Percentiles rank a stretch among this genome's conserved stretches.
These are phyloP conservation scores for Linaria vulgaris DNA, from an alignment of 257 asterid species.

Conservation along the genomic window DNA sequence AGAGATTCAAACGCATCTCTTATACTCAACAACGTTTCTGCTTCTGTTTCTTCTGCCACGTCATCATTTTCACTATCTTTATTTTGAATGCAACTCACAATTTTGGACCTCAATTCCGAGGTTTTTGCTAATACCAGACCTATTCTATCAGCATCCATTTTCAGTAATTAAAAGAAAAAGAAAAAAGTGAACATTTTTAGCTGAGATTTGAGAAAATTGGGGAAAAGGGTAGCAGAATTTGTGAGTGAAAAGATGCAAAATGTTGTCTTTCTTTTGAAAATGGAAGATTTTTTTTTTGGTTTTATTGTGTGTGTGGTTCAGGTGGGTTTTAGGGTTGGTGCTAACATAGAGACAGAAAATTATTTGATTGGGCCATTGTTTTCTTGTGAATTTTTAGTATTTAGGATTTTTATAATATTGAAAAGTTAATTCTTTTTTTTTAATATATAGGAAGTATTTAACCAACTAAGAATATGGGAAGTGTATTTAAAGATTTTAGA, in stretches of 20 bases:
- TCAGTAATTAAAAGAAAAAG: no score
- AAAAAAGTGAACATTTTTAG: no score
- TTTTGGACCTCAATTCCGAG: conserved; percentile 51
- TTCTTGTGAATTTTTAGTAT: background rate
- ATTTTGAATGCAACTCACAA: conserved; percentile 39
- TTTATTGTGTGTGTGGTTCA: conserved; percentile 6
- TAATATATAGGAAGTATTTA: no score
- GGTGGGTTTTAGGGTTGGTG: background rate
- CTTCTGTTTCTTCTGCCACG: conserved; percentile 34
- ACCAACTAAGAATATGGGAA: no score
- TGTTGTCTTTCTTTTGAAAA: conserved; percentile 14
- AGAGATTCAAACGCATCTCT: conserved; percentile 84
- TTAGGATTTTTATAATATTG: background rate
- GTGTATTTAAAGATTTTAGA: no score
- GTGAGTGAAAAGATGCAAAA: background rate
- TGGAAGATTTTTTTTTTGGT: background rate
- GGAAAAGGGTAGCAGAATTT: conserved; percentile 15
- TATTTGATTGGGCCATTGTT: background rate
- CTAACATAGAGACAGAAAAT: background rate
- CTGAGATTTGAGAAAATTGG: conserved; percentile 24
- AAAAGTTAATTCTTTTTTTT: no score
- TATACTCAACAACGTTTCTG: conserved; percentile 60
- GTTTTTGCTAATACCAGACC: conserved; percentile 48
- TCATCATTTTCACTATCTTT: conserved; percentile 21
- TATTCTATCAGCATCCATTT: conserved; percentile 48